Conservation (phyloP, 208 protist species). For the Histomonas meleagridis region DNA sequence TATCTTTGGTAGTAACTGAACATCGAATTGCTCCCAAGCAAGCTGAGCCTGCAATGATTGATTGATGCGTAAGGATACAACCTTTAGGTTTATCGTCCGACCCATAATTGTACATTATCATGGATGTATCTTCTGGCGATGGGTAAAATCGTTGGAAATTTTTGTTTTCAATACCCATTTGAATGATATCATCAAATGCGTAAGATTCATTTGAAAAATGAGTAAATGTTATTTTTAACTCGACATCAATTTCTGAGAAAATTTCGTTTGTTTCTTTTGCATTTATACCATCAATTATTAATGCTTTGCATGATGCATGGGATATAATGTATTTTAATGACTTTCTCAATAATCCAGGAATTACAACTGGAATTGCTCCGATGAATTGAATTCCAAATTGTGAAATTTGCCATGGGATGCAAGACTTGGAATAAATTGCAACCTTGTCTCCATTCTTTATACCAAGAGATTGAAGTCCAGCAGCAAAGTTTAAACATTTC, state of each 20-base stretch:
- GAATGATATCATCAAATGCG: too few relatives aligned
- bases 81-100: conserved; percentile 28
- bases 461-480: background rate
- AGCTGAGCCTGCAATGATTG: background rate
- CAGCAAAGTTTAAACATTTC: background rate
- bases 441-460: conserved; percentile 38
- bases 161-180: background rate
- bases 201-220: background rate
- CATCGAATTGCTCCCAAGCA: background rate
- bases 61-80: background rate
- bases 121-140: background rate
- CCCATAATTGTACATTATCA: conserved; percentile 41
- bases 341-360: conserved; percentile 38
- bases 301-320: conserved; percentile 22
- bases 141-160: background rate
- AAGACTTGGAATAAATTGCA: conserved; percentile 26
- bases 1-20: background rate
- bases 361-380: conserved; percentile 21
- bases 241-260: background rate
- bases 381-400: background rate
- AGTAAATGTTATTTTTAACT: background rate
- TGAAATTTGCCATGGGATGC: conserved; percentile 30
- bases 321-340: conserved; percentile 39
- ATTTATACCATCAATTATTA: background rate
- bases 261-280: background rate